Evolutionary conservation across 2,329 filamentous ascomycete species (phyloP).

Genomic region (Calycina marina): DNA sequence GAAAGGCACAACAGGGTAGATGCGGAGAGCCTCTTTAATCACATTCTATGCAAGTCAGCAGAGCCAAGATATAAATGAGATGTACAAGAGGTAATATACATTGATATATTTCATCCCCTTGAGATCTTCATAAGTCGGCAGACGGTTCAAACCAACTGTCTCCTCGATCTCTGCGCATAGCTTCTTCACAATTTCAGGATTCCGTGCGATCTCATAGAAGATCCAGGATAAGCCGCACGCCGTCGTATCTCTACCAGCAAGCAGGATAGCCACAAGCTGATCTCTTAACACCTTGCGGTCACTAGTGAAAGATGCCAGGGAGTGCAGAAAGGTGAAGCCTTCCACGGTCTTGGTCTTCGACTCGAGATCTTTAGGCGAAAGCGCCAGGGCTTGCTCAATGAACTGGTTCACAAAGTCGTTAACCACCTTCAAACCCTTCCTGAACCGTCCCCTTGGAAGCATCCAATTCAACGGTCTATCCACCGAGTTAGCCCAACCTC

Average conservation of each 20-base stretch:
- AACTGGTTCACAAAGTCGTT: constrained; percentile 65
- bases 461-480: constrained; percentile 42
- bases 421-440: constrained; percentile 48
- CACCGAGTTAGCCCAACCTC: constrained; percentile 1
- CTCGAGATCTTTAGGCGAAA: constrained; percentile 58
- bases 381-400: constrained; percentile 57
- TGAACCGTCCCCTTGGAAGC: constrained; percentile 51
- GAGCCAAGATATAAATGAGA: too few species aligned
- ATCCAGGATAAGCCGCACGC: constrained; percentile 68
- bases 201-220: constrained; percentile 65
- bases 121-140: constrained; percentile 63
- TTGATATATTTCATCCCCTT: constrained; percentile 77
- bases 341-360: constrained; percentile 57
- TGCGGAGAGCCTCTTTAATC: constrained; percentile 62
- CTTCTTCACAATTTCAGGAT: constrained; percentile 51
- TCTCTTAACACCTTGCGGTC: constrained; percentile 61
- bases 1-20: constrained; percentile 68
- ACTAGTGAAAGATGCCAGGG: constrained; percentile 67
- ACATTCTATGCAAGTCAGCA: constrained; percentile 33
- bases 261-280: constrained; percentile 67
- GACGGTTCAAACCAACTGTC: constrained; percentile 45
- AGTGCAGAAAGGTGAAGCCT: constrained; percentile 75
- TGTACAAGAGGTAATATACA: constrained; percentile 11
- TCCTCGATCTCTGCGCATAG: constrained; percentile 60
- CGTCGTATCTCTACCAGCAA: constrained; percentile 81